phyloP scores from a whole-genome alignment of 2,329 filamentous ascomycete species.

The Falciphora oryzae region DNA sequence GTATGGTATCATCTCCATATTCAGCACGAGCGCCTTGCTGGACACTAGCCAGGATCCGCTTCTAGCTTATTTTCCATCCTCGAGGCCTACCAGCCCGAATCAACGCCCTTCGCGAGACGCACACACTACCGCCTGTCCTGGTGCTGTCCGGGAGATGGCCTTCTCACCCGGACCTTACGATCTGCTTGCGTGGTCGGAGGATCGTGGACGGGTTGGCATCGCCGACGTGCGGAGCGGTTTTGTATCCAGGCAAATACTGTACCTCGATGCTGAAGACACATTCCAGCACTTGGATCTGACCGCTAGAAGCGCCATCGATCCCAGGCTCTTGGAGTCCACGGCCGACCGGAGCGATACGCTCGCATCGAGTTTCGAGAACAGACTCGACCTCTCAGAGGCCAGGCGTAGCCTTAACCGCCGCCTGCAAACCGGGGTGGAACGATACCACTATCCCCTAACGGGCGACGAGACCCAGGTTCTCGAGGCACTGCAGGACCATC shows the following conservation, averaged over 20 bases:
- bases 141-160: slow-evolving; percentile 83
- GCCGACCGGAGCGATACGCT: slow-evolving; percentile 34
- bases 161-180: slow-evolving; percentile 90
- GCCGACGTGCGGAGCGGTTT: slow-evolving; percentile 67
- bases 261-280: slow-evolving; percentile 51
- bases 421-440: slow-evolving; percentile 22
- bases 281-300: slow-evolving; percentile 52
- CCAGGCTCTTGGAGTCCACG: slow-evolving; percentile 43
- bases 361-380: slow-evolving; percentile 12
- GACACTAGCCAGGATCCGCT: slow-evolving; percentile 51
- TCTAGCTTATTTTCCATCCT: slow-evolving; percentile 71
- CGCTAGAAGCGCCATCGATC: slow-evolving; percentile 49
- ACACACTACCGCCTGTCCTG: slow-evolving; percentile 50
- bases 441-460: slow-evolving; percentile 45
- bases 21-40: slow-evolving; percentile 50
- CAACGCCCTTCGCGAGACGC: not conserved
- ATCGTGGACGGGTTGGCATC: slow-evolving; percentile 69
- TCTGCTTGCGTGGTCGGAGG: slow-evolving; percentile 89
- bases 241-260: slow-evolving; percentile 61
- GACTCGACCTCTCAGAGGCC: not conserved
- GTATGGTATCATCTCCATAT: slow-evolving; percentile 72
- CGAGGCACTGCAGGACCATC: slow-evolving; percentile 49
- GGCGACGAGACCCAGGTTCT: slow-evolving; percentile 50
- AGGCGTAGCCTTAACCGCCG: not conserved
- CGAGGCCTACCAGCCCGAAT: slow-evolving; percentile 46